These are phyloP conservation scores for Talaromyces sp. DNA, from an alignment of 2,329 filamentous ascomycete species.

Conservation along the genomic window DNA sequence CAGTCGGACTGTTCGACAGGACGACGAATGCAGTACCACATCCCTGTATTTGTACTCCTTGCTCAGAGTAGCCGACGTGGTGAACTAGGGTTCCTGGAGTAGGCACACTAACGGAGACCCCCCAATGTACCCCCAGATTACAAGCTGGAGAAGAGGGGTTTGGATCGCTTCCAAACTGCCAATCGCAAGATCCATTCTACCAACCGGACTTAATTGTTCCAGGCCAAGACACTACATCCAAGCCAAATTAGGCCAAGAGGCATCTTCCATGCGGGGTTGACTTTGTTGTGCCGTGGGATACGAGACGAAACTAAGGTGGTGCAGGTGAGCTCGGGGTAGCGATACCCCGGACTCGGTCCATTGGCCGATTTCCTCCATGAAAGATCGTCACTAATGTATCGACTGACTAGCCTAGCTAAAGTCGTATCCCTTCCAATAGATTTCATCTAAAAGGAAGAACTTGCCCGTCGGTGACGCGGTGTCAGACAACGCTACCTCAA, in stretches of 20 bases:
- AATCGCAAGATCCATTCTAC: not conserved
- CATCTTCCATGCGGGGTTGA: slow-evolving; percentile 26
- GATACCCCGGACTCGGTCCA: slow-evolving; percentile 19
- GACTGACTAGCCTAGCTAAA: not conserved
- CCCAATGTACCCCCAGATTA: not conserved
- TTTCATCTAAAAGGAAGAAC: not conserved
- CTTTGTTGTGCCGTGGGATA: slow-evolving; percentile 45
- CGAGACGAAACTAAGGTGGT: slow-evolving; percentile 13
- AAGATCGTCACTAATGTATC: not conserved
- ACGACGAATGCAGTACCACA: not conserved
- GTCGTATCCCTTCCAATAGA: not conserved
- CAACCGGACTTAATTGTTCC: not conserved
- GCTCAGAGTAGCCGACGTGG: not conserved
- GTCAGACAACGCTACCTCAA: not conserved
- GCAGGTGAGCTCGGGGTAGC: slow-evolving; percentile 18
- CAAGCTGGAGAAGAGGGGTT: not conserved
- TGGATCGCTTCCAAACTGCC: not conserved
- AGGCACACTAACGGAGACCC: not conserved
- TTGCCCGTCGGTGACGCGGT: not conserved
- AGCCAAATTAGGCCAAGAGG: not conserved
- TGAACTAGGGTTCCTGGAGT: not conserved
- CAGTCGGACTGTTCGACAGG: not conserved
- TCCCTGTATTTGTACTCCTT: not conserved
- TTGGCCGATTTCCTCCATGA: slow-evolving; percentile 17
- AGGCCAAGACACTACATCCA: not conserved